These are phyloP conservation scores for Rheum nobile DNA, from an alignment of 148 eudicot genomes.

Conservation along the genomic window DNA sequence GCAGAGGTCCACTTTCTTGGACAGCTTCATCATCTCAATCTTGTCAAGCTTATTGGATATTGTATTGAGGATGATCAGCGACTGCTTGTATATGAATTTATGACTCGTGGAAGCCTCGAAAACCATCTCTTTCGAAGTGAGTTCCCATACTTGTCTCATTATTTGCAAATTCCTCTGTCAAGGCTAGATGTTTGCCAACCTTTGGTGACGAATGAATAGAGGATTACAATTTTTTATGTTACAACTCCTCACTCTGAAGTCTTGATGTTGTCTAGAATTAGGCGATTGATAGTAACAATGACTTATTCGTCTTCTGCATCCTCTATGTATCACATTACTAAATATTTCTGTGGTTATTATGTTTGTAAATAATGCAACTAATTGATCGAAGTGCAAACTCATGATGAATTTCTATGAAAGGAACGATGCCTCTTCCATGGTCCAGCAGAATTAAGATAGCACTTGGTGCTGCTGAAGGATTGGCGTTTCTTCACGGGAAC, in stretches of 20 bases:
- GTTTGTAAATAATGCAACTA: not conserved
- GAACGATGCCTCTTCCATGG: conserved; percentile 94
- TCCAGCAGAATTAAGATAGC: conserved; percentile 83
- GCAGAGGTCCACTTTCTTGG: conserved; percentile 96
- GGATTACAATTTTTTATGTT: too few relatives aligned
- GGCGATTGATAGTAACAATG: not conserved
- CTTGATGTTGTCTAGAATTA: too few relatives aligned
- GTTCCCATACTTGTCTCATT: not conserved
- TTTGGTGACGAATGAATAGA: too few relatives aligned
- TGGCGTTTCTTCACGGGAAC: conserved; percentile 80
- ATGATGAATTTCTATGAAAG: conserved; percentile 25
- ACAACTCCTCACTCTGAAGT: too few relatives aligned
- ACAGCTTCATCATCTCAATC: conserved; percentile 93
- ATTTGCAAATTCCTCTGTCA: not conserved
- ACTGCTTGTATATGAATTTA: conserved; percentile 89
- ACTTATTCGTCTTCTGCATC: not conserved
- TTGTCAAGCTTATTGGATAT: conserved; percentile 88
- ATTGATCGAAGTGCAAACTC: too few relatives aligned
- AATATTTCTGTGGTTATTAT: too few relatives aligned
- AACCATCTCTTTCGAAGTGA: conserved; percentile 96
- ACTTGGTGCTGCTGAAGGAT: conserved; percentile 89
- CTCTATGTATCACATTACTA: not conserved
- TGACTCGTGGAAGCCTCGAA: conserved; percentile 99
- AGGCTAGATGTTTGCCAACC: not conserved
- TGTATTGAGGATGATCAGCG: conserved; percentile 93